Evolutionary conservation across 805 yeast species (phyloP), one percentile per base, ranked within the genome.

Genomic region (Saturnispora mendoncae): DNA sequence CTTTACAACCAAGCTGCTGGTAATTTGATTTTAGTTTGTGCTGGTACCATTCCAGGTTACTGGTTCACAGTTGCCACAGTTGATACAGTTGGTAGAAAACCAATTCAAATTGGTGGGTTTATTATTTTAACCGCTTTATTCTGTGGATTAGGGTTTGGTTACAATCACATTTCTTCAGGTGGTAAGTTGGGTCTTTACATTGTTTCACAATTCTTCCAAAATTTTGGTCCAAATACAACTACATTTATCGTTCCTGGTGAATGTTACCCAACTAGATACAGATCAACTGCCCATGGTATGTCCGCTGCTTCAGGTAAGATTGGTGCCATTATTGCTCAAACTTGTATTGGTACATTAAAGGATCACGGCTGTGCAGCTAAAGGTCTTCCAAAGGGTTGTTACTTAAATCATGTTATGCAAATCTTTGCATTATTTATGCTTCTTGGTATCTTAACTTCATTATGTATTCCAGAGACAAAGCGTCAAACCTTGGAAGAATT

Each of bases 1-100:
- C 66, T 87, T 48, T 80, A 78, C 69, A 76, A 86, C 63, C 64
- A 82, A 47, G 84, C 92, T 58, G 94, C 87, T 43, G 96, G 96
- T 78, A 86, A 86, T 68, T 73, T 86, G 71, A 86, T 86, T 66
- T 72, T 86, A 61, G 78, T 86, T 50, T 84, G 94, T 74, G 97
- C 97, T 42, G 96, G 97, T 72, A 77, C 94, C 33, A 76, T 86
- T 64, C 95, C 95, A 53, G 96, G 96, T 58, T 86, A 86, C 66
- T 86, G 95, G 95, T 66, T 72, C 46, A 62, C 92, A 27, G 85
- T 80, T 52, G 87, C 87, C 41, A 78, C 92, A 34, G 63, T 86
- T 46, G 96, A 86, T 64, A 71, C 67, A 23, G 52, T 86, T 51
- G 96, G 96, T 54, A 79, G 96, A 72, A 84, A 81, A 64, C 78